These are phyloP conservation scores for Lentinus tigrinus DNA, from an alignment of 768 basidiomycete species.

Conservation along the genomic window DNA sequence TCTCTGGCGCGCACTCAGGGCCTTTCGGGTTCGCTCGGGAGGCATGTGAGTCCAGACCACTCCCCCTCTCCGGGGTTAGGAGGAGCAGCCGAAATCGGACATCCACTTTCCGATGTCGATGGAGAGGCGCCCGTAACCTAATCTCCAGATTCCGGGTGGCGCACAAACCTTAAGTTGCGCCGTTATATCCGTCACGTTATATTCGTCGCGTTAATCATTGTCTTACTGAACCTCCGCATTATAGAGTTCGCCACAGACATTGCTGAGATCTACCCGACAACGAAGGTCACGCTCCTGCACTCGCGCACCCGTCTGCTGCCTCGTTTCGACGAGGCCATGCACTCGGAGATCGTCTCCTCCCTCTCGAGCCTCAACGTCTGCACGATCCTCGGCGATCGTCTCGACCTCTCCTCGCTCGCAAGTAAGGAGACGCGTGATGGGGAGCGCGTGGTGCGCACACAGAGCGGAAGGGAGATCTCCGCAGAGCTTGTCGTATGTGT, in stretches of 20 bases:
- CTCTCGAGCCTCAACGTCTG: constrained; percentile 36
- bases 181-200: too few species aligned
- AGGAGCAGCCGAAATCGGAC: too few species aligned
- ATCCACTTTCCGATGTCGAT: too few species aligned
- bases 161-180: too few species aligned
- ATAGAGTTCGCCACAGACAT: constrained; percentile 68
- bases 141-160: neutral
- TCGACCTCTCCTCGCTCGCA: constrained; percentile 40
- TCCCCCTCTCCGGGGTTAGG: too few species aligned
- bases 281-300: constrained; percentile 58
- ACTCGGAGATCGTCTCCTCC: constrained; percentile 39
- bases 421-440: constrained; percentile 4
- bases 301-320: constrained; percentile 55
- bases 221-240: neutral
- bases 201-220: too few species aligned
- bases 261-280: constrained; percentile 48
- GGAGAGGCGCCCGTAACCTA: neutral
- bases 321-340: constrained; percentile 50
- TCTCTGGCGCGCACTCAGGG: too few species aligned
- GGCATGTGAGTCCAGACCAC: too few species aligned
- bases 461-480: constrained; percentile 47
- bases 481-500: constrained; percentile 52
- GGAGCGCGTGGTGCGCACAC: constrained; percentile 40
- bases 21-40: too few species aligned
- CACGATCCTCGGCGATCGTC: constrained; percentile 53